These are phyloP conservation scores for Pythium phragmitis DNA, from an alignment of 352 stramenopile species.

Conservation along the genomic window DNA sequence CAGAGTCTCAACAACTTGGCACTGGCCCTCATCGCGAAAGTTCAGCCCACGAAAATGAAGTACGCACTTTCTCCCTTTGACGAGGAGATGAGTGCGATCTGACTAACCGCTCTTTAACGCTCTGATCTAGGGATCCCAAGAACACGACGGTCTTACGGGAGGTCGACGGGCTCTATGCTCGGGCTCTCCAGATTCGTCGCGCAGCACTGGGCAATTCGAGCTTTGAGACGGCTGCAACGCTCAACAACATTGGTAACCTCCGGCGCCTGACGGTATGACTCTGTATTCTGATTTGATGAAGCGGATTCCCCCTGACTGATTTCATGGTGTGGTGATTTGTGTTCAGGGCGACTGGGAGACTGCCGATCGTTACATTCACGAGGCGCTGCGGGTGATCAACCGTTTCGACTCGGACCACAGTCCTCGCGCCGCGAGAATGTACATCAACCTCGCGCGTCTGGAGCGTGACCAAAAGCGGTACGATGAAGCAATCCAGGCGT, in stretches of 20 bases:
- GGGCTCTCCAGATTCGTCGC: conserved; percentile 66
- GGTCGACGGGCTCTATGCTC: conserved; percentile 63
- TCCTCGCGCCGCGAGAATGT: conserved; percentile 65
- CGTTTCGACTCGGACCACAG: conserved; percentile 77
- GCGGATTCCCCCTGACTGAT: not conserved
- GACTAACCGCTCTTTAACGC: not conserved
- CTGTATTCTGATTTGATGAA: not conserved
- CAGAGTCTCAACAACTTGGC: conserved; percentile 83
- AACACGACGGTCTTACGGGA: conserved; percentile 24
- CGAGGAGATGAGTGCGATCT: not conserved
- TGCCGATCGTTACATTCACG: conserved; percentile 70
- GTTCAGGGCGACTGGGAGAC: conserved; percentile 53
- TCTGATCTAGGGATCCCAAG: conserved; percentile 31
- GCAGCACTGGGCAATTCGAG: conserved; percentile 71
- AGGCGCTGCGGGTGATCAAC: conserved; percentile 75
- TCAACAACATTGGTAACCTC: conserved; percentile 86
- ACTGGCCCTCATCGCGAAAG: conserved; percentile 64
- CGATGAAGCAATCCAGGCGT: conserved; percentile 61
- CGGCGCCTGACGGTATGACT: conserved; percentile 59
- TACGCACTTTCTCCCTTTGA: conserved; percentile 22
- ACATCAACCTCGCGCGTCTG: conserved; percentile 74
- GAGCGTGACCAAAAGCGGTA: conserved; percentile 79
- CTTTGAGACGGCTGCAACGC: conserved; percentile 72
- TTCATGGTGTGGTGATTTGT: not conserved
- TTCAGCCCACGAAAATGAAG: conserved; percentile 54